These are phyloP conservation scores for Phytophthora pisi DNA, from an alignment of 352 stramenopile species.

Conservation along the genomic window DNA sequence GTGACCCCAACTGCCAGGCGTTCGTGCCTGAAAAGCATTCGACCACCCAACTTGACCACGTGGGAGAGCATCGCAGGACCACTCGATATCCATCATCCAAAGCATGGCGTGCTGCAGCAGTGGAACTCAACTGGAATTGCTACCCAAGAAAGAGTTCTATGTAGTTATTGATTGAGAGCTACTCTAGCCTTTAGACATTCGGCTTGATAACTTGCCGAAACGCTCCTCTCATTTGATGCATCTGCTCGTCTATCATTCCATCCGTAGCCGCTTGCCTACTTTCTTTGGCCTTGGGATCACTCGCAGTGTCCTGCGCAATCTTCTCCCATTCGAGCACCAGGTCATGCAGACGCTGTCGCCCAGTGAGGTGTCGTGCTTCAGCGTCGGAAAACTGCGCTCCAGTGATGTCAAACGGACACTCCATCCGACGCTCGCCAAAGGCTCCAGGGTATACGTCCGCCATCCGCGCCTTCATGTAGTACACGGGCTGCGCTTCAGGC, in stretches of 20 bases:
- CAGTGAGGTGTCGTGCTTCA: constrained; percentile 39
- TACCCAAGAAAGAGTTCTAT: background rate
- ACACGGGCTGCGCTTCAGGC: constrained; percentile 39
- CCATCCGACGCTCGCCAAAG: constrained; percentile 43
- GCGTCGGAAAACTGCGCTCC: constrained; percentile 30
- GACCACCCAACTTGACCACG: constrained; percentile 1
- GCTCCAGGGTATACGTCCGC: constrained; percentile 48
- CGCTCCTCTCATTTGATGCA: constrained; percentile 24
- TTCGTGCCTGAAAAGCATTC: background rate
- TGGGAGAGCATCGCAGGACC: background rate
- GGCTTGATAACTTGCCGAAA: constrained; percentile 24
- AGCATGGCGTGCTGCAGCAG: background rate
- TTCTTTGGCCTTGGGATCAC: constrained; percentile 2
- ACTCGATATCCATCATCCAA: background rate
- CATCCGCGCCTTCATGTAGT: constrained; percentile 45
- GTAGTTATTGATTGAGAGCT: background rate
- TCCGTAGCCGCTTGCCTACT: constrained; percentile 12
- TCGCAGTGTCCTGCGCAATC: constrained; percentile 3
- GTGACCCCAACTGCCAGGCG: background rate
- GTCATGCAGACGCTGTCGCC: constrained; percentile 43
- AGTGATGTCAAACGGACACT: constrained; percentile 58
- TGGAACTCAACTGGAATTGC: too few relatives aligned
- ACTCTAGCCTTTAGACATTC: constrained; percentile 15
- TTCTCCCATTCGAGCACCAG: constrained; percentile 28
- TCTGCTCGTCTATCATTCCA: constrained; percentile 20